Evolutionary conservation across 352 stramenopile species (phyloP), one percentile per base, ranked within the genome.

Genomic region (Phytopythium ostracodes): DNA sequence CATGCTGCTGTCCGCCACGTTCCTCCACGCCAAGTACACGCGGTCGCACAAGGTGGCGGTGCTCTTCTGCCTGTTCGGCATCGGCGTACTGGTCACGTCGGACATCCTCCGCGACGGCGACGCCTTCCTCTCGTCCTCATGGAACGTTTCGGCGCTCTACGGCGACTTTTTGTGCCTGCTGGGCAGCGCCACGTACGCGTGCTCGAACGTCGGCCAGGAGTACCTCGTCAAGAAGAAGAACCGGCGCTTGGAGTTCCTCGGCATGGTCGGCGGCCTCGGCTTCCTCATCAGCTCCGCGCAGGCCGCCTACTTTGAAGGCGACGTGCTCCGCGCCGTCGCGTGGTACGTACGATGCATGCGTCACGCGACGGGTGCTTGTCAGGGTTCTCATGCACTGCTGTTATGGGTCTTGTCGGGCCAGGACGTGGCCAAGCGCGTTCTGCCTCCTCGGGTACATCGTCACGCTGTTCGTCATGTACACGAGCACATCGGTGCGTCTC

Each of bases 151-250:
- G 12, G 76, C 86, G 18, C 57, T 96, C 22, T 89, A 90, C 46
- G 97, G 96, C 36, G 96, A 98, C 59, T 67, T 92, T 31, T 65
- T 99, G 5, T 98, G 88, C 59, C 66, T 99, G 24, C 35, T 96
- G 0, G 96, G 94, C 25, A 92, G 93, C 43, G 75, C 77, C 18
- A 80, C 98, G 27, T 99, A 98, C 66, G 85, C 96, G 15, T 87
- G 78, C 47, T 92, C 82, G 9, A 99, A 99, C 75, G 97, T 98
- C 24, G 72, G 82, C 1, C 84, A 94, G 63, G 85, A 96, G 65
- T 85, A 84, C 61, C 76, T 88, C 57, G 85, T 92, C 68, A 96
- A 94, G 77, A 94, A 87, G 64, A 79, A 88, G 66, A 79, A 87
- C 49, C 79, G 82, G 10, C 72, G 78, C 65, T 68, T 82, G n/a